Conservation (phyloP, 768 basidiomycete genomes). For the Gymnopilus junonius region DNA sequence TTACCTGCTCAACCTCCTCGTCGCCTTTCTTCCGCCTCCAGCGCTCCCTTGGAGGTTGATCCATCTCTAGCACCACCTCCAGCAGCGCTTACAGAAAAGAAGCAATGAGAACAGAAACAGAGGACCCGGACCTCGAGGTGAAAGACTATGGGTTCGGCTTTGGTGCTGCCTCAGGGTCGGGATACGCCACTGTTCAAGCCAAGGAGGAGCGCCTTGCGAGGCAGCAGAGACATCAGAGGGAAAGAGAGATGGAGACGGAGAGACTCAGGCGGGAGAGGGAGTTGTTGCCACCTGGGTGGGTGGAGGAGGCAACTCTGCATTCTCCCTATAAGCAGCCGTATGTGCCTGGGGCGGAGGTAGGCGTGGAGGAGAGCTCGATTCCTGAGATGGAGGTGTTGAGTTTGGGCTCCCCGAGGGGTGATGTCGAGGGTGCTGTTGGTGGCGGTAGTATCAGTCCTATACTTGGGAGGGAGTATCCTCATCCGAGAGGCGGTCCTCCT, state of each 20-base stretch:
- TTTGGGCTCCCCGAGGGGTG: not conserved
- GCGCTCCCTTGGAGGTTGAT: too few relatives aligned
- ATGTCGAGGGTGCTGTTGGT: not conserved
- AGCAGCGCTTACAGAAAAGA: too few relatives aligned
- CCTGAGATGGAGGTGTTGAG: not conserved
- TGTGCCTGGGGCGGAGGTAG: not conserved
- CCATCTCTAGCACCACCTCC: too few relatives aligned
- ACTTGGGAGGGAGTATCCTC: not conserved
- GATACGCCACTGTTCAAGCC: constrained; percentile 29
- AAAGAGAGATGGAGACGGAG: not conserved
- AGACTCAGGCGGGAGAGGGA: not conserved
- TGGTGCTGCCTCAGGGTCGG: constrained; percentile 46
- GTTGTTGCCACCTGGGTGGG: not conserved
- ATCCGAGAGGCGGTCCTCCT: constrained; percentile 3
- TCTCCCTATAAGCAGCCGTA: not conserved
- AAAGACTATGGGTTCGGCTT: constrained; percentile 70
- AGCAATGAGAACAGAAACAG: not conserved
- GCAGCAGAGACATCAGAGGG: constrained; percentile 11
- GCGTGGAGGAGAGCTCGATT: not conserved
- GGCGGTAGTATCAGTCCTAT: not conserved
- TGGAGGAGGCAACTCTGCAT: not conserved
- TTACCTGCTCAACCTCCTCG: too few relatives aligned
- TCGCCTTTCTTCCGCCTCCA: too few relatives aligned
- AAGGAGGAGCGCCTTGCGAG: constrained; percentile 1
- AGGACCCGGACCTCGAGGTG: constrained; percentile 48